phyloP scores from a whole-genome alignment of 2,329 filamentous ascomycete species.

The Colletotrichum musae region DNA sequence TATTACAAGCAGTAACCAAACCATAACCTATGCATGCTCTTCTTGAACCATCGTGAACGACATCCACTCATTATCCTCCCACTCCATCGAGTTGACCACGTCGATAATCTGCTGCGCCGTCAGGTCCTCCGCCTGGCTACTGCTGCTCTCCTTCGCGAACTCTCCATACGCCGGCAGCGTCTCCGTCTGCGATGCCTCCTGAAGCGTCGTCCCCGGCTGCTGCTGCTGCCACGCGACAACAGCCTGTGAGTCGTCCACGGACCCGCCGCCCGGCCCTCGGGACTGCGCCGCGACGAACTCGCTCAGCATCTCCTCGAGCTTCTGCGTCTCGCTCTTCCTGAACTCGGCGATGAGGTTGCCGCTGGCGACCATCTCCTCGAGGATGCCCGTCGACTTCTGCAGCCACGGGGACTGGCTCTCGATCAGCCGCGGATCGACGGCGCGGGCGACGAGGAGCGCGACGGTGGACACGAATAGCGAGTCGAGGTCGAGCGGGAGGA shows the following conservation, averaged over 20 bases:
- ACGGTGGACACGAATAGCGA: constrained; percentile 59
- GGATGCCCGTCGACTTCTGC: constrained; percentile 57
- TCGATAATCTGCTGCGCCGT: constrained; percentile 37
- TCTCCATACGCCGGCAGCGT: constrained; percentile 1
- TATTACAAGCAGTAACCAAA: not conserved
- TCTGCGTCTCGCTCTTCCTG: constrained; percentile 60
- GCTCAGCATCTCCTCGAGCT: constrained; percentile 57
- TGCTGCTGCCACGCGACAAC: constrained; percentile 9
- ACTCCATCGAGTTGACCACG: constrained; percentile 34
- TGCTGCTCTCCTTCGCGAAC: constrained; percentile 13
- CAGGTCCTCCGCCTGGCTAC: constrained; percentile 33
- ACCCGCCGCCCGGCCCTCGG: not conserved
- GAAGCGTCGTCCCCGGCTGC: not conserved
- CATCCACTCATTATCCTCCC: constrained; percentile 38
- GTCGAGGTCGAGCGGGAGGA: constrained; percentile 62
- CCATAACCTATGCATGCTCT: not conserved
- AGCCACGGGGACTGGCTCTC: constrained; percentile 56
- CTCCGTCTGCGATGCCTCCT: not conserved
- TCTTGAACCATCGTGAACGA: constrained; percentile 31
- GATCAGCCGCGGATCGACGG: constrained; percentile 52
- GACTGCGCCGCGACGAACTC: constrained; percentile 13
- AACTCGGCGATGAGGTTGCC: constrained; percentile 63
- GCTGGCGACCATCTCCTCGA: constrained; percentile 62
- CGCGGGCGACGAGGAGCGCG: constrained; percentile 55
- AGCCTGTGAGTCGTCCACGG: not conserved